Percentiles rank a stretch among this genome's conserved stretches.
Evolutionary conservation across 192 early-diverging fungal species (phyloP).

Genomic region (Allomyces macrogynus): DNA sequence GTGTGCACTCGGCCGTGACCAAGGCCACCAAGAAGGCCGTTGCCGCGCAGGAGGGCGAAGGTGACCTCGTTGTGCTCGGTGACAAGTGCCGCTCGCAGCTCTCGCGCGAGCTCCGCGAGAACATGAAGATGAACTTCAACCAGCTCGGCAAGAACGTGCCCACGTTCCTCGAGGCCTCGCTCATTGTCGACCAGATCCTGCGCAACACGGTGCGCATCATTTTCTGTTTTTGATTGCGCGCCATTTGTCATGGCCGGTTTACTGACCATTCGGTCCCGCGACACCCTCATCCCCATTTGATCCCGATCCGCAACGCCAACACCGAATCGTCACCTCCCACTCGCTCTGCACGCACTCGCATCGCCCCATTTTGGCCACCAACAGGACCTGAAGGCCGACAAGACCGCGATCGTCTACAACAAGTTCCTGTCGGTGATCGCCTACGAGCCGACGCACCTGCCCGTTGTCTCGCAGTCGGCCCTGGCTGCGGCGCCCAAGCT

Average conservation of each 20-base stretch:
- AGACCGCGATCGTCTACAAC: constrained; percentile 76
- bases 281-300: too few species aligned
- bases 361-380: not conserved
- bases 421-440: constrained; percentile 82
- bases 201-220: constrained; percentile 3
- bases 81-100: constrained; percentile 88
- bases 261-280: too few species aligned
- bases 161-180: constrained; percentile 67
- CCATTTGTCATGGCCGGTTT: too few species aligned
- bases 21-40: constrained; percentile 55
- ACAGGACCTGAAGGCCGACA: constrained; percentile 40
- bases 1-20: constrained; percentile 88
- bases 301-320: too few species aligned
- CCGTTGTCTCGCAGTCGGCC: constrained; percentile 38
- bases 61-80: constrained; percentile 55
- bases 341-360: not conserved
- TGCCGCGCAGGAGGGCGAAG: constrained; percentile 8
- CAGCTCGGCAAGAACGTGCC: constrained; percentile 76
- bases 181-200: constrained; percentile 60
- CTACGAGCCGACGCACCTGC: constrained; percentile 57
- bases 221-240: not conserved
- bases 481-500: constrained; percentile 65
- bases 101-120: constrained; percentile 45
- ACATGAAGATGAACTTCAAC: constrained; percentile 76
- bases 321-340: too few species aligned